These are phyloP conservation scores for Fusarium cicatricum DNA, from an alignment of 2,329 filamentous ascomycete genomes.

Conservation along the genomic window DNA sequence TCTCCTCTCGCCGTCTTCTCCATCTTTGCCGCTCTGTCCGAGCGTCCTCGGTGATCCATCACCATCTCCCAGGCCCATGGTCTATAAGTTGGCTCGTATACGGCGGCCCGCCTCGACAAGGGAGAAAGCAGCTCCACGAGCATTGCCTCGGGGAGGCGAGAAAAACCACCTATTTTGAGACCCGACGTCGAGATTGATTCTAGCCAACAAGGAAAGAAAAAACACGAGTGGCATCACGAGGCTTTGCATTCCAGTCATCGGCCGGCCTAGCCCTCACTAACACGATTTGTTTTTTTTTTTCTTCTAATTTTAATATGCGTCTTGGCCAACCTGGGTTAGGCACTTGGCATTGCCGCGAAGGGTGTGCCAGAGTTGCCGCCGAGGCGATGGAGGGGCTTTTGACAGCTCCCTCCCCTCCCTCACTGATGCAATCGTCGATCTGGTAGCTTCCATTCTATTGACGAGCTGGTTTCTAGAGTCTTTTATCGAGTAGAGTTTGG, in stretches of 20 bases:
- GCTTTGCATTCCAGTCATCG: constrained; percentile 3
- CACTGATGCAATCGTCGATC: too few relatives aligned
- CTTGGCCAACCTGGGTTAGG: constrained; percentile 29
- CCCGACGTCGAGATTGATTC: background rate
- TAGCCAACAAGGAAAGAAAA: background rate
- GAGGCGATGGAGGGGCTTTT: too few relatives aligned
- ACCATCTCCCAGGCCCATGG: background rate
- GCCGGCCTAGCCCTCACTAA: constrained; percentile 7
- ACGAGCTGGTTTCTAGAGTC: too few relatives aligned
- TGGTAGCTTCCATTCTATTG: too few relatives aligned
- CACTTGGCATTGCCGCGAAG: constrained; percentile 13
- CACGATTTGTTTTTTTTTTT: background rate
- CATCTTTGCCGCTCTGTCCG: constrained; percentile 7
- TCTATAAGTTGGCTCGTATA: background rate
- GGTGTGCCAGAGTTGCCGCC: background rate
- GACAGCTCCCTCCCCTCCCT: background rate
- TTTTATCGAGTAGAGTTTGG: background rate
- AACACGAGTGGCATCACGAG: constrained; percentile 33
- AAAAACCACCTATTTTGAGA: background rate
- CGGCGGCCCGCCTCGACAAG: background rate
- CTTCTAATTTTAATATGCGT: constrained; percentile 34
- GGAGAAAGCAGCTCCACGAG: background rate
- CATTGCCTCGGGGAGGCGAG: background rate
- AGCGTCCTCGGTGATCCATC: constrained; percentile 6
- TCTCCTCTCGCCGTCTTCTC: background rate